Evolutionary conservation across 2,329 filamentous ascomycete species (phyloP).

Genomic region (Apiospora pterosperma): DNA sequence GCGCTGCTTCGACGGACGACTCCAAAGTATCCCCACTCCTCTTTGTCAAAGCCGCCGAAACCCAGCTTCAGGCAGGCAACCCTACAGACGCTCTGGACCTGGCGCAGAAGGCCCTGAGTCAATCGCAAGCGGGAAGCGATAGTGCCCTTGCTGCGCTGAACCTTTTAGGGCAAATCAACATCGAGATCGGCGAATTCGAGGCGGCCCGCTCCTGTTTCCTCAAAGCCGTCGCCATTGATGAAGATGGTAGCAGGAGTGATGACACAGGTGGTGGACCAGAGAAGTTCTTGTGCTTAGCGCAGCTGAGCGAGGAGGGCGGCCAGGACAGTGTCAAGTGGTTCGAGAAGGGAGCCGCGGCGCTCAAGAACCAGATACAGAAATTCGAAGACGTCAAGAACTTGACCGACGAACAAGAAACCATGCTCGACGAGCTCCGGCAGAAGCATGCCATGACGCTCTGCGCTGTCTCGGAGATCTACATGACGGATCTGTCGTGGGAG

Average conservation of each 20-base stretch:
- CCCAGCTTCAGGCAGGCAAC: constrained; percentile 28
- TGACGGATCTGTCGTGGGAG: constrained; percentile 96
- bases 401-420: constrained; percentile 29
- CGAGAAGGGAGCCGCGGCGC: constrained; percentile 65
- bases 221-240: constrained; percentile 71
- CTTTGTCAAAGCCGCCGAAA: constrained; percentile 29
- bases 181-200: constrained; percentile 80
- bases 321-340: constrained; percentile 65
- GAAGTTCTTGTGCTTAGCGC: constrained; percentile 93
- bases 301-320: constrained; percentile 73
- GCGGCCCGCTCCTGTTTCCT: constrained; percentile 70
- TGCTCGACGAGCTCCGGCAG: constrained; percentile 65
- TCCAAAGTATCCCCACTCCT: constrained; percentile 25
- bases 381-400: constrained; percentile 48
- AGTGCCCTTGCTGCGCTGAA: constrained; percentile 65
- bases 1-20: constrained; percentile 12
- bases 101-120: constrained; percentile 26
- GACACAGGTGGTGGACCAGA: constrained; percentile 78
- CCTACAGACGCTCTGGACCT: constrained; percentile 24
- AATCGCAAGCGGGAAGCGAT: constrained; percentile 30
- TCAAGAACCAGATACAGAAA: constrained; percentile 68
- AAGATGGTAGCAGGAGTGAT: constrained; percentile 67
- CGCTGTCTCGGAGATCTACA: constrained; percentile 93
- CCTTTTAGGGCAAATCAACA: constrained; percentile 74
- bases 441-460: constrained; percentile 92